Base-by-base conservation (phyloP, 1,139 yeast genomes). In the Yamadazyma dushanensis region DNA sequence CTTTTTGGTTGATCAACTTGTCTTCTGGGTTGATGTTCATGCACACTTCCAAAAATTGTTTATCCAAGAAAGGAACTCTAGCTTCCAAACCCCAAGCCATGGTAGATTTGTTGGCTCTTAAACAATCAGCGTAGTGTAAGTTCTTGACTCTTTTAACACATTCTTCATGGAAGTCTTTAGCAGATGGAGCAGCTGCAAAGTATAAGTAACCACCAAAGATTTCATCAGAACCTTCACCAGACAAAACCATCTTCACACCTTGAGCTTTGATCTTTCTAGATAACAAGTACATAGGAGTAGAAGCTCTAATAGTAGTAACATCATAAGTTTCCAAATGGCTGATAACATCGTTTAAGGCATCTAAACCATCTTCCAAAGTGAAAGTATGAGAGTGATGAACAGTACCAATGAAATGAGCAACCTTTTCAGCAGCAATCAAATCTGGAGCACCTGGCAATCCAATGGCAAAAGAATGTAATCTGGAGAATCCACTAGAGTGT, bases 21-120 rank as follows among this genome's bases (percentile, higher is more conserved):
- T 92, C 97, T 51, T 77, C 76, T 47, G 99, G 97, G 66, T 84
- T 83, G 58, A 92, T 85, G 83, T 85, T 83, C 97, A 92, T 85
- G 65, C 95, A 81, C 33, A 87, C 82, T 55, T 90, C 89, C 65
- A 92, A 74, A 77, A 92, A 92, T 59, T 83, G 77, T 70, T 82
- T 87, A 67, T 92, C 99, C 69, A 92, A 78, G 83, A 92, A 92
- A 49, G 99, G 99, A 53, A 92, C 98, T 70, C 99, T 86, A 43
- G 98, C 98, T 73, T 92, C 99, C 50, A 92, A 78, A 63, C 99
- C 99, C 99, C 99, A 92, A 27, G 99, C 98, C 97, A 92, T 87
- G 45, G 99, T 92, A 23, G 97, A 90, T 72, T 92, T 92, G 87
- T 92, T 92, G 50, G 99, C 99, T 66, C 99, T 84, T 61, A 92